Base-by-base conservation (phyloP, 306 rosid genomes). In the Glycine tomentella region DNA sequence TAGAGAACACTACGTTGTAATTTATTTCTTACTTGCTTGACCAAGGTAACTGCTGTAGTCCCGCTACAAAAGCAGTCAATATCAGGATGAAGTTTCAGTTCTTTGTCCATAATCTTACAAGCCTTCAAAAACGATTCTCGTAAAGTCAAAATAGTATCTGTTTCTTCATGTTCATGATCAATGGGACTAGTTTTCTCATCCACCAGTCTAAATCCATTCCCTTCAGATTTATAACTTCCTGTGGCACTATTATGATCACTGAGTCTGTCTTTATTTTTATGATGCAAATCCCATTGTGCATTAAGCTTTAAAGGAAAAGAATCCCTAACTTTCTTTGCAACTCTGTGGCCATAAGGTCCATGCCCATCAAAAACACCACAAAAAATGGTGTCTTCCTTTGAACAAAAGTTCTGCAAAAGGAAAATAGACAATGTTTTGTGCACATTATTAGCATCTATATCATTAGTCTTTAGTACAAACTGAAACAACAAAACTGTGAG, bases 341-440 rank as follows among this genome's bases (percentile, higher is more conserved):
- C 95, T 84, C 84, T 63, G 87, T 92, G 99, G 74, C 99, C 99
- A 84, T 57, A 64, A 75, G 97, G 99, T 76, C 99, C 99, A 63
- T 95, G 99, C 49, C 99, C 99, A 88, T 95, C 99, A 84, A 95
- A 95, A 78, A 92, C 97, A 80, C 97, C 98, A 81, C 98, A 95
- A 79, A 95, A 92, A 10, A 84, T 82, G 13, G 97, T 80, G 64
- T 79, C 92, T 36, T 84, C 84, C 83, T 69, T 94, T 56, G 92
- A 86, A 56, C 95, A 82, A 69, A 95, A 95, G 87, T 92, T 93
- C 99, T 95, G 86, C 46, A 15, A 56, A 20, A 48, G 44, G 45
- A 77, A 83, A 79, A 15, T 40, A 61, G 25, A 3, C 7, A 7
- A 6, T 57, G 46, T 55, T 74, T 45, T 25, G 33, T 53, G 66